These are phyloP conservation scores for Inosperma sp. DNA, from an alignment of 768 basidiomycete species.

Conservation along the genomic window DNA sequence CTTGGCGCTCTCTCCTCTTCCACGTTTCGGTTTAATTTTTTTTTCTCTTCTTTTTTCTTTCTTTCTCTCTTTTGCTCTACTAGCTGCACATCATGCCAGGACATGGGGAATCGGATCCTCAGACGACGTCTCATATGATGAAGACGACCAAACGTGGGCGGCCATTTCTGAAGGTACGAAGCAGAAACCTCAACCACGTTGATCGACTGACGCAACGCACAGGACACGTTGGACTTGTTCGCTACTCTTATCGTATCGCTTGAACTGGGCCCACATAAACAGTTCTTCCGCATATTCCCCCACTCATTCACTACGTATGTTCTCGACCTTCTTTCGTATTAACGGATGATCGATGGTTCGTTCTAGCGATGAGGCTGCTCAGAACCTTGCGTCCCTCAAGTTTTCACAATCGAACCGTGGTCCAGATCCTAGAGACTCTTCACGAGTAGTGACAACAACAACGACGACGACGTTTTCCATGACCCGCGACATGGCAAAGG, in stretches of 20 bases:
- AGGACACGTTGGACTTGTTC: constrained; percentile 99
- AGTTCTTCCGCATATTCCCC: constrained; percentile 92
- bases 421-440: constrained; percentile 96
- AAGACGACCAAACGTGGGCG: constrained; percentile 95
- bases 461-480: constrained; percentile 99
- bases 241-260: constrained; percentile 95
- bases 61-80: constrained; percentile 37
- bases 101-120: constrained; percentile 41
- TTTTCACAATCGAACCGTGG: constrained; percentile 99
- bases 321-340: constrained; percentile 9
- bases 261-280: constrained; percentile 82
- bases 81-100: constrained; percentile 34
- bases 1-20: constrained; percentile 22
- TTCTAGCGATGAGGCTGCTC: constrained; percentile 86
- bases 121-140: constrained; percentile 91
- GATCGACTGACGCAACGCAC: constrained; percentile 4
- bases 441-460: constrained; percentile 97
- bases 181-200: constrained; percentile 1
- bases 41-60: constrained; percentile 48
- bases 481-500: constrained; percentile 99
- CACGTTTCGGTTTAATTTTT: constrained; percentile 36
- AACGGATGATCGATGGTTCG: constrained; percentile 12
- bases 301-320: constrained; percentile 95
- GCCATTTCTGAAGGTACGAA: constrained; percentile 81
- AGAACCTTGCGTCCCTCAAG: constrained; percentile 90